phyloP scores from a whole-genome alignment of 2,329 filamentous ascomycete genomes.

The Sporothrix mexicana region DNA sequence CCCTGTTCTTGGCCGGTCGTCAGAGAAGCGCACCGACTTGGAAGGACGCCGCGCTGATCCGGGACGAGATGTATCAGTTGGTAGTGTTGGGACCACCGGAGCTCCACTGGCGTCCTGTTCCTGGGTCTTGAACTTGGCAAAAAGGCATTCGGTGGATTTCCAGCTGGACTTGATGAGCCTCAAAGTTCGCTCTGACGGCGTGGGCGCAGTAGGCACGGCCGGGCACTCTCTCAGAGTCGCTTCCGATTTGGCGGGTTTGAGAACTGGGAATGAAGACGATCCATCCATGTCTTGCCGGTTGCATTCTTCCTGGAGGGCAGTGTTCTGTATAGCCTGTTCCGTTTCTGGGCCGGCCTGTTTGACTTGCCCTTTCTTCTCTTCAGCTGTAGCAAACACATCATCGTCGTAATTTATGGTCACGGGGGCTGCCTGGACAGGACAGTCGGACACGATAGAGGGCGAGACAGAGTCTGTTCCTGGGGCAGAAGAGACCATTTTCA shows the following conservation, averaged over 20 bases:
- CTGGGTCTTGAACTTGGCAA: constrained; percentile 34
- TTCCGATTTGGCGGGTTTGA: constrained; percentile 31
- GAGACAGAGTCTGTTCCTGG: not conserved
- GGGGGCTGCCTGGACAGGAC: not conserved
- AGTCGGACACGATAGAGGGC: not conserved
- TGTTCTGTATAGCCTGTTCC: not conserved
- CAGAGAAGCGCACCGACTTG: constrained; percentile 37
- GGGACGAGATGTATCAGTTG: not conserved
- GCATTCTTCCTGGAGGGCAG: not conserved
- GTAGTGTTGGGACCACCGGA: not conserved
- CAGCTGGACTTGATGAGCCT: constrained; percentile 32
- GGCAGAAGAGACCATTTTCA: not conserved
- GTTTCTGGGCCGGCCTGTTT: not conserved
- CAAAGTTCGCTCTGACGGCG: constrained; percentile 22
- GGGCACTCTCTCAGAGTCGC: not conserved
- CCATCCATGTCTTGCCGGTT: not conserved
- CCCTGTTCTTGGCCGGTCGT: constrained; percentile 4
- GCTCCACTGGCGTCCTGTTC: constrained; percentile 7
- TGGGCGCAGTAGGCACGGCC: not conserved
- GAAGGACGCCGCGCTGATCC: constrained; percentile 32
- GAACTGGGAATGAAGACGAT: not conserved
- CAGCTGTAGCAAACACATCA: constrained; percentile 28
- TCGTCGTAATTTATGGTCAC: constrained; percentile 21
- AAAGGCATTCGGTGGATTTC: constrained; percentile 37
- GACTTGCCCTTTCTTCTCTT: not conserved